Percentiles rank a stretch among this genome's conserved stretches.
Conservation (phyloP, 202 grass and related monocot species). For the Schoenoplectus triqueter region DNA sequence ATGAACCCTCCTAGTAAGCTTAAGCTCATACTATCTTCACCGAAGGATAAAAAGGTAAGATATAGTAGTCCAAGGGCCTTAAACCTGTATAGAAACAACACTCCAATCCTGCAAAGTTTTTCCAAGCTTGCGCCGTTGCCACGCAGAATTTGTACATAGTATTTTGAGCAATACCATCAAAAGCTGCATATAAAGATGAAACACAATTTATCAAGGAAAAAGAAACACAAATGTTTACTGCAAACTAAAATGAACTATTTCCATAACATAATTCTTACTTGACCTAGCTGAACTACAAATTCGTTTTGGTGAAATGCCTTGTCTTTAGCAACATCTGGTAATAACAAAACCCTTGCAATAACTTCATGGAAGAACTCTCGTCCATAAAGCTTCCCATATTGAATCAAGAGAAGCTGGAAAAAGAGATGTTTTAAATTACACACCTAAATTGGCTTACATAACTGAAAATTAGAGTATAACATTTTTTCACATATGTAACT, state of each 20-base stretch:
- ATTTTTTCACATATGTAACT: background rate
- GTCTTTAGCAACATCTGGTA: conserved; percentile 78
- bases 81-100: conserved; percentile 93
- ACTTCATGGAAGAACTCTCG: conserved; percentile 74
- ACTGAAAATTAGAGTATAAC: background rate
- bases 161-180: conserved; percentile 90
- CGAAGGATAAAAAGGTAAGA: conserved; percentile 7
- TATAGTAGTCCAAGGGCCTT: background rate
- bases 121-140: conserved; percentile 98
- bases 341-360: conserved; percentile 81
- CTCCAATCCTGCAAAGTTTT: conserved; percentile 99
- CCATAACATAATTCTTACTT: conserved; percentile 58
- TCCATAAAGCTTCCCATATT: conserved; percentile 90
- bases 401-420: conserved; percentile 78
- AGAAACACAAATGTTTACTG: background rate
- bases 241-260: conserved; percentile 8
- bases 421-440: conserved; percentile 28
- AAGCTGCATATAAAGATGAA: conserved; percentile 59
- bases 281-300: conserved; percentile 91
- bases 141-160: conserved; percentile 91
- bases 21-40: background rate
- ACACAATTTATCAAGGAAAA: conserved; percentile 43
- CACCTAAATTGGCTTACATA: conserved; percentile 34
- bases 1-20: background rate
- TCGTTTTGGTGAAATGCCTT: conserved; percentile 95